Evolutionary conservation across 805 yeast genomes (phyloP), one percentile per base, ranked within the genome.

Genomic region (Hanseniaspora valbyensis): DNA sequence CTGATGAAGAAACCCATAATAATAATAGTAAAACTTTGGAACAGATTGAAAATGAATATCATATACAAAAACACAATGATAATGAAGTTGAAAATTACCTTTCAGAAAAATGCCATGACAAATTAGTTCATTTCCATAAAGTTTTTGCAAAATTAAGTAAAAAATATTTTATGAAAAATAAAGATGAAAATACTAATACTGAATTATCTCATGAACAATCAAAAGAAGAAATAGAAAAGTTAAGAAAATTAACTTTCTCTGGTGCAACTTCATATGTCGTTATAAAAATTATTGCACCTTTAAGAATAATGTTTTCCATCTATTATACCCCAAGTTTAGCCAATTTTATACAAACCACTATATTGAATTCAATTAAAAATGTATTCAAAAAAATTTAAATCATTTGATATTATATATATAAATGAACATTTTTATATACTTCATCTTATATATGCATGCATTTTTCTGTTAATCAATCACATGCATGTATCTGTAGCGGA

Each of bases 221-320:
- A 5, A 66, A 62, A 55, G 54, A 57, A 46, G 58, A 52, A 18
- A 54, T 53, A 5, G 52, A 55, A 25, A 78, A 77, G 32, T 77
- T 78, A 54, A 69, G 81, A 42, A 68, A 69, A 44, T 60, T 81
- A 25, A 66, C 84, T 5, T 61, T 79, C 56, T 84, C 83, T 55
- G 94, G 94, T 9, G 88, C 89, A 0, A 72, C 82, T 24, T 79
- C 94, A 0, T 85, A 79, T 57, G 81, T 80, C 4, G 65, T 80
- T 3, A 86, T 83, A 12, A 84, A 84, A 57, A 58, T 70, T 10
- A 51, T 67, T 10, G 63, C 64, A n/a, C 69, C 69, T 0, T 30
- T 57, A 2, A 54, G 69, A 53, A 59, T 65, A 1, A 40, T 64
- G 18, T 14, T 60, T 8, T 63, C 66, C 53, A 48, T 65, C 2